Conservation (phyloP, 2,329 filamentous ascomycete species). For the Rutstroemia sp. region DNA sequence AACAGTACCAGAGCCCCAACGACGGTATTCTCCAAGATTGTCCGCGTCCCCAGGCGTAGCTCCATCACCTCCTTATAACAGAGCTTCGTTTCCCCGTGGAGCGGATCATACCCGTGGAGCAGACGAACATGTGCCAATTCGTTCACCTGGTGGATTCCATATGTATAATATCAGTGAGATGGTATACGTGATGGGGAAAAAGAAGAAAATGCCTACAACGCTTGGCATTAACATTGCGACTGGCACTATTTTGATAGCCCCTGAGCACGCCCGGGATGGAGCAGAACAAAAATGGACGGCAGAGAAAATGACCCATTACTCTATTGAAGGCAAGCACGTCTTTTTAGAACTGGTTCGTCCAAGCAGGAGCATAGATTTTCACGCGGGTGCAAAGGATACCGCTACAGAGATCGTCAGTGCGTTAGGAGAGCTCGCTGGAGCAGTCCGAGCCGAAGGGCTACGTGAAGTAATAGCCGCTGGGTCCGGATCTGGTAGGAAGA, state of each 20-base stretch:
- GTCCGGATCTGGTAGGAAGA: conserved; percentile 63
- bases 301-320: conserved; percentile 94
- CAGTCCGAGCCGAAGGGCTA: conserved; percentile 73
- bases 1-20: conserved; percentile 16
- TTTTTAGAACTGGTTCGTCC: conserved; percentile 89
- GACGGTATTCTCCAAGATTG: conserved; percentile 21
- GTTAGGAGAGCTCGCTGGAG: conserved; percentile 83
- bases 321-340: conserved; percentile 94
- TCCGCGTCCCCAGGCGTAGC: conserved; percentile 36
- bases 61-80: conserved; percentile 48
- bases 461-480: conserved; percentile 81
- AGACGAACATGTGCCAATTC: conserved; percentile 33
- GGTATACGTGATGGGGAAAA: conserved; percentile 87
- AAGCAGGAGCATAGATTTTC: conserved; percentile 93
- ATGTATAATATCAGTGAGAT: conserved; percentile 97
- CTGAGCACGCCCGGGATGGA: conserved; percentile 75
- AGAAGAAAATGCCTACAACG: conserved; percentile 97
- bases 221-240: conserved; percentile 87
- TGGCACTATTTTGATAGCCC: conserved; percentile 82
- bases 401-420: conserved; percentile 86
- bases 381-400: conserved; percentile 94
- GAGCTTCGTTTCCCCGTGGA: conserved; percentile 35
- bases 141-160: conserved; percentile 75
- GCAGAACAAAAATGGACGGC: conserved; percentile 88
- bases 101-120: conserved; percentile 38